These are phyloP conservation scores for Climacium dendroides DNA, from an alignment of 225 moss, liverwort and hornwort genomes.

Conservation along the genomic window DNA sequence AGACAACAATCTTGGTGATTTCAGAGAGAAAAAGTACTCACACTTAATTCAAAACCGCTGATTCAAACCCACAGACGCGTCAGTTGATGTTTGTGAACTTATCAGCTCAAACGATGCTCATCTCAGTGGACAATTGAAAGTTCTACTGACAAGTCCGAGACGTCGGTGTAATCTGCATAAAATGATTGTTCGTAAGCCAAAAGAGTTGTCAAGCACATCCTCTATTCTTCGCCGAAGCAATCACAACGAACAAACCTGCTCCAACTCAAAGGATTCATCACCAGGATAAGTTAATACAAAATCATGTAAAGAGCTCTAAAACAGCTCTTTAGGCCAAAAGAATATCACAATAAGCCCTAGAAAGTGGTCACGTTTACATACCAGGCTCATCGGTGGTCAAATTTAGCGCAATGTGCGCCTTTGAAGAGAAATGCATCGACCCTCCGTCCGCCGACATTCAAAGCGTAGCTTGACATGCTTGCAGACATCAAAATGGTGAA, in stretches of 20 bases:
- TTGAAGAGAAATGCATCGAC: background rate
- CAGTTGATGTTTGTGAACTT: background rate
- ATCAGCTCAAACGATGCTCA: background rate
- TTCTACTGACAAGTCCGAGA: background rate
- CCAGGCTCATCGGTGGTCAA: background rate
- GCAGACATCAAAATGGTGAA: background rate
- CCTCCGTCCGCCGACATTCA: background rate
- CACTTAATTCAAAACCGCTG: background rate
- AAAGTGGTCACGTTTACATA: background rate
- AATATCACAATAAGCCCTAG: background rate
- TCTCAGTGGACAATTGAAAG: background rate
- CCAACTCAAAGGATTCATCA: background rate
- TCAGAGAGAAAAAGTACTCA: background rate
- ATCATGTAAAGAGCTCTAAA: background rate
- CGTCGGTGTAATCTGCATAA: background rate
- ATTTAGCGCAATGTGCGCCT: background rate
- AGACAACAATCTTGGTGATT: background rate
- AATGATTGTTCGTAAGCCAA: background rate
- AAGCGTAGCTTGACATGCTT: background rate
- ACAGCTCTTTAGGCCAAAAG: background rate
- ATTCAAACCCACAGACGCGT: background rate
- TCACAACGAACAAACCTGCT: background rate
- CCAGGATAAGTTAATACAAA: background rate
- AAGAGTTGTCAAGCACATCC: background rate
- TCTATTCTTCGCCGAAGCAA: background rate